These are phyloP conservation scores for Ceratobasidium sp. DNA, from an alignment of 1,284 basidiomycete species.

Conservation along the genomic window DNA sequence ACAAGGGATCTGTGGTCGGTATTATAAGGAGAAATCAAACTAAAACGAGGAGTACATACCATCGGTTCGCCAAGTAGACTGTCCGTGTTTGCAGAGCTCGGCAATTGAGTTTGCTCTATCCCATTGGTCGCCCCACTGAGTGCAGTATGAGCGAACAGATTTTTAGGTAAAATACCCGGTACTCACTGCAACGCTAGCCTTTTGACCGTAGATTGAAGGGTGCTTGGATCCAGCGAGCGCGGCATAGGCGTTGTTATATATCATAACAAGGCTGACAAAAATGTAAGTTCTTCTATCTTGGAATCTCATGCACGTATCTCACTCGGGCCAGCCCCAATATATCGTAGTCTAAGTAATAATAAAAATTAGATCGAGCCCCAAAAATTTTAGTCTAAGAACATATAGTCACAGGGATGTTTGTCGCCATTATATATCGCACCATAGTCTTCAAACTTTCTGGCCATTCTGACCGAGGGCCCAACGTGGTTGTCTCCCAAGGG, in stretches of 20 bases:
- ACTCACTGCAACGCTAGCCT: slow-evolving; percentile 34
- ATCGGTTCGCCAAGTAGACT: slow-evolving; percentile 8
- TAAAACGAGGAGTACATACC: neutral
- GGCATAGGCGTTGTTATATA: slow-evolving; percentile 49
- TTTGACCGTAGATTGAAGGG: slow-evolving; percentile 44
- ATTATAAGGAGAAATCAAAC: neutral
- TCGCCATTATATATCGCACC: slow-evolving; percentile 31
- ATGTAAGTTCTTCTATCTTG: neutral
- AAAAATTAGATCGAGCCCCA: neutral
- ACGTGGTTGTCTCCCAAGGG: slow-evolving; percentile 36
- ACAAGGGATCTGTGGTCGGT: slow-evolving; percentile 8
- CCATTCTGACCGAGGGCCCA: slow-evolving; percentile 42
- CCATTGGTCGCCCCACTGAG: slow-evolving; percentile 19
- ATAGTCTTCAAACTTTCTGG: slow-evolving; percentile 45
- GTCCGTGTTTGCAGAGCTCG: slow-evolving; percentile 6
- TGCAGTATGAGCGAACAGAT: neutral
- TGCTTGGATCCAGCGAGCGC: slow-evolving; percentile 45
- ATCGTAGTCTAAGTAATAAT: slow-evolving; percentile 18
- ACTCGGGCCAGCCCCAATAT: slow-evolving; percentile 38
- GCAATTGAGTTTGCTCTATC: slow-evolving; percentile 10
- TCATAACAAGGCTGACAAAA: slow-evolving; percentile 29
- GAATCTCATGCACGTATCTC: neutral
- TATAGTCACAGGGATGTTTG: slow-evolving; percentile 38
- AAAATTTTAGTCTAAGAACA: neutral
- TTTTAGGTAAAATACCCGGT: neutral